Conservation (phyloP, 1,139 yeast species). For the Blastobotrys capitulatus region DNA sequence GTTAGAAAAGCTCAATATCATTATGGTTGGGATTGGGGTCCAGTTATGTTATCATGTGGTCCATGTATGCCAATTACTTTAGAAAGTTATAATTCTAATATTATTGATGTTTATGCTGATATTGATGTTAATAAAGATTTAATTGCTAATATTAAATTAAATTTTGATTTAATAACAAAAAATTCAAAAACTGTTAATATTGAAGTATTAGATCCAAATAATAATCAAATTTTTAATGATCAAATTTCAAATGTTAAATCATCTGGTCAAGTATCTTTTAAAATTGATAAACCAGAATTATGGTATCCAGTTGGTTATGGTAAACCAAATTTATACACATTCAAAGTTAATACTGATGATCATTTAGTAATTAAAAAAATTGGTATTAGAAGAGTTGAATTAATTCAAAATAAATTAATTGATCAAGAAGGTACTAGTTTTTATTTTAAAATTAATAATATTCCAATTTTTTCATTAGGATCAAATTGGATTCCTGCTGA, state of each 20-base stretch:
- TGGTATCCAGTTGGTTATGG: constrained; percentile 45
- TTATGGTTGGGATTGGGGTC: constrained; percentile 61
- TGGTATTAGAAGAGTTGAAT: constrained; percentile 39
- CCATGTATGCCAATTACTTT: constrained; percentile 41
- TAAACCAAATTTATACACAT: constrained; percentile 33
- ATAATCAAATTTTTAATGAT: constrained; percentile 9
- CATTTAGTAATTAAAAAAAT: constrained; percentile 5
- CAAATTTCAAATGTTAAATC: not conserved
- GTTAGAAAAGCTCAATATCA: constrained; percentile 51
- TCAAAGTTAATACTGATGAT: constrained; percentile 21
- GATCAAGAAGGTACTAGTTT: constrained; percentile 38
- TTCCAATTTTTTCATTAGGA: constrained; percentile 39
- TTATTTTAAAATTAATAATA: constrained; percentile 39
- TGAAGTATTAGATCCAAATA: constrained; percentile 16
- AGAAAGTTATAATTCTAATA: constrained; percentile 26
- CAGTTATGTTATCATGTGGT: constrained; percentile 43
- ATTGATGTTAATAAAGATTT: constrained; percentile 25
- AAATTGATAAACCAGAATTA: constrained; percentile 28
- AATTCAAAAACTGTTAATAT: constrained; percentile 15
- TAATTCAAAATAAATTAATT: constrained; percentile 36
- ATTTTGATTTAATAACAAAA: constrained; percentile 10
- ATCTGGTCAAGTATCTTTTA: constrained; percentile 10
- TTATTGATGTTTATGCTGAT: constrained; percentile 23
- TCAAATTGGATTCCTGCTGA: constrained; percentile 49
- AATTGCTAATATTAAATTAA: constrained; percentile 18